Evolutionary conservation across 1,139 yeast genomes (phyloP).

Genomic region (Geotrichum europaeum): DNA sequence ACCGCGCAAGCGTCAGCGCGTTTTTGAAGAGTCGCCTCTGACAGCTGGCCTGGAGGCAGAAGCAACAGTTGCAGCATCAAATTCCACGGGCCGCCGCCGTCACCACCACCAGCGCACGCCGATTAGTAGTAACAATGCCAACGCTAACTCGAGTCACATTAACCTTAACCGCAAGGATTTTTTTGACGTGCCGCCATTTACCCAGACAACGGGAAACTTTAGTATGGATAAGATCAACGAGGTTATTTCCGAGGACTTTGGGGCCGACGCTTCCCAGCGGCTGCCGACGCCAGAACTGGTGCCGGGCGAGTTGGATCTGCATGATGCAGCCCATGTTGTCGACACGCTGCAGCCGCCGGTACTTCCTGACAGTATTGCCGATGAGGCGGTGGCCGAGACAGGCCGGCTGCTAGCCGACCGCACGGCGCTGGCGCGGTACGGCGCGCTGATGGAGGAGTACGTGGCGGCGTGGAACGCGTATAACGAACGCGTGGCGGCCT

Average conservation of each 20-base stretch:
- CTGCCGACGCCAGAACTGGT: not conserved
- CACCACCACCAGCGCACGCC: not conserved
- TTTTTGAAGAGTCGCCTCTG: not conserved
- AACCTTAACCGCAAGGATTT: slow-evolving; percentile 19
- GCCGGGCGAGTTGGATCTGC: slow-evolving; percentile 14
- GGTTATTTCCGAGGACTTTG: slow-evolving; percentile 20
- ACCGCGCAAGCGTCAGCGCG: slow-evolving; percentile 7
- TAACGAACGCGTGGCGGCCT: slow-evolving; percentile 25
- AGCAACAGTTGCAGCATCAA: not conserved
- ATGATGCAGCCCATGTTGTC: slow-evolving; percentile 9
- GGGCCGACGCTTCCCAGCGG: not conserved
- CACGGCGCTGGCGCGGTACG: slow-evolving; percentile 18
- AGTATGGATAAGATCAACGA: slow-evolving; percentile 32
- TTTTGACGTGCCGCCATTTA: slow-evolving; percentile 37
- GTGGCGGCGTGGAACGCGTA: slow-evolving; percentile 27
- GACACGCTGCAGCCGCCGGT: slow-evolving; percentile 15
- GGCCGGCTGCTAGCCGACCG: not conserved
- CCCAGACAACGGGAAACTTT: slow-evolving; percentile 39
- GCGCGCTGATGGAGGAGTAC: slow-evolving; percentile 23
- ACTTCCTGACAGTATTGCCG: slow-evolving; percentile 4
- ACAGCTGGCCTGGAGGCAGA: not conserved
- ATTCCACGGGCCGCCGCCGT: not conserved
- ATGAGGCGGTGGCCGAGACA: not conserved
- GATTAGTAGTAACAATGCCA: not conserved
- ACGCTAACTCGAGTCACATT: not conserved